Conservation (phyloP, 345 rosid species). For the Arabidopsis thaliana region DNA sequence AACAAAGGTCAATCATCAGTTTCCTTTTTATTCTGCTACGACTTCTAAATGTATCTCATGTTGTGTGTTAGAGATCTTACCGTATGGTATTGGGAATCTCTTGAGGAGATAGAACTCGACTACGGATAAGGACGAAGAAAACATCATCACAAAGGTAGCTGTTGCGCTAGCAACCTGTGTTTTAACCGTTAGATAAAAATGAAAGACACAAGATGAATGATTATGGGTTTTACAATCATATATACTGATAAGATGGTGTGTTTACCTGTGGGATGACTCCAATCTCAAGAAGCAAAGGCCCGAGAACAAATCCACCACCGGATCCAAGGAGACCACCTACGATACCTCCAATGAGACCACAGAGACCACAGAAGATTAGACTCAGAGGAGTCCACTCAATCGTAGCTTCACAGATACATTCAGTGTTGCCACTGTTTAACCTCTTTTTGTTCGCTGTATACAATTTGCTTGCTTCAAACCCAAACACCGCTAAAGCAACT, state of each 20-base stretch:
- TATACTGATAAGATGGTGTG: not conserved
- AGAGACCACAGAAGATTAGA: constrained; percentile 79
- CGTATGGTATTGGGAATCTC: constrained; percentile 93
- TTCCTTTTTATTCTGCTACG: not conserved
- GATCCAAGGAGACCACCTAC: constrained; percentile 98
- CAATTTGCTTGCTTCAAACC: constrained; percentile 70
- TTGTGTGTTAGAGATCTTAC: constrained; percentile 47
- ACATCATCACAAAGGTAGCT: constrained; percentile 98
- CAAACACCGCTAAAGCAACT: constrained; percentile 61
- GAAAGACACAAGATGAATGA: not conserved
- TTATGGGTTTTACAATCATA: not conserved
- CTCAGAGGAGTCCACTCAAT: constrained; percentile 83
- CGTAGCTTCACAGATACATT: constrained; percentile 82
- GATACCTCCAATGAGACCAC: constrained; percentile 81
- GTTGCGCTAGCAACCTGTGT: constrained; percentile 94
- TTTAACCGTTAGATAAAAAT: not conserved
- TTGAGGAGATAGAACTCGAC: constrained; percentile 92
- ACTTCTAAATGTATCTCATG: not conserved
- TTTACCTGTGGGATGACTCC: constrained; percentile 94
- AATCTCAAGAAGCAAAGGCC: constrained; percentile 94
- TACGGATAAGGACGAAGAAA: constrained; percentile 93
- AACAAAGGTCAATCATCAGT: constrained; percentile 16
- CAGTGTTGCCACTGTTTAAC: constrained; percentile 63
- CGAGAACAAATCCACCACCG: constrained; percentile 93
- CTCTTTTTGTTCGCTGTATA: constrained; percentile 65